Percentiles rank a stretch among this genome's conserved stretches.
Evolutionary conservation across 805 yeast genomes (phyloP).

Genomic region (Saccharomycopsis fodiens): DNA sequence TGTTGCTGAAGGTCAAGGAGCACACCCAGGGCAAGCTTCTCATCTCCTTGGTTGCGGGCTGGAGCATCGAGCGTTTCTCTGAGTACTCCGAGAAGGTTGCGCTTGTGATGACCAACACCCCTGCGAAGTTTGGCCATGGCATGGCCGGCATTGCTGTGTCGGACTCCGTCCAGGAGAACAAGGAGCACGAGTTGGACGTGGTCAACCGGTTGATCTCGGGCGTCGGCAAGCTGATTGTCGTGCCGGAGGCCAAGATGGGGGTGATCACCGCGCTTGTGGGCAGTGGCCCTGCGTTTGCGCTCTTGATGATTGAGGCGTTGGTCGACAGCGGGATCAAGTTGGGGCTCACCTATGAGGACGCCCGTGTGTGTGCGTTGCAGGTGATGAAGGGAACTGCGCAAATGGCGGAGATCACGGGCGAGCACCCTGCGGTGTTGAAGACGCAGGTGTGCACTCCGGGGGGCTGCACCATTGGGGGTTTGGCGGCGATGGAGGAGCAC

Average conservation of each 20-base stretch:
- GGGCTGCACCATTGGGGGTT: slow-evolving; percentile 95
- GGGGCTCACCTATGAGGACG: slow-evolving; percentile 85
- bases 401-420: slow-evolving; percentile 76
- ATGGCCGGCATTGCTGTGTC: slow-evolving; percentile 89
- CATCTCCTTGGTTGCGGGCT: slow-evolving; percentile 87
- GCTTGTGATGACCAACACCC: slow-evolving; percentile 97
- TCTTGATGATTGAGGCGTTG: slow-evolving; percentile 82
- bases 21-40: slow-evolving; percentile 49
- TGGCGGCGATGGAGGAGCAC: slow-evolving; percentile 84
- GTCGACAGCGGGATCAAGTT: slow-evolving; percentile 90
- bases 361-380: slow-evolving; percentile 82
- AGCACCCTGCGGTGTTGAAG: slow-evolving; percentile 83
- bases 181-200: slow-evolving; percentile 32
- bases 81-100: slow-evolving; percentile 52
- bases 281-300: slow-evolving; percentile 92
- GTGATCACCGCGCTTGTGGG: slow-evolving; percentile 94
- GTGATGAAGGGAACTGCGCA: slow-evolving; percentile 91
- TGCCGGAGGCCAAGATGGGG: slow-evolving; percentile 91
- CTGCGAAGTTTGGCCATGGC: slow-evolving; percentile 88
- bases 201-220: slow-evolving; percentile 43
- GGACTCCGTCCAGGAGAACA: slow-evolving; percentile 35
- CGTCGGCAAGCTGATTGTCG: slow-evolving; percentile 54
- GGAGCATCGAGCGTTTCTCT: slow-evolving; percentile 66
- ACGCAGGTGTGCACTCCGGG: slow-evolving; percentile 94
- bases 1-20: slow-evolving; percentile 43